phyloP scores from a whole-genome alignment of 768 basidiomycete species.

The Rhodotorula taiwanensis region DNA sequence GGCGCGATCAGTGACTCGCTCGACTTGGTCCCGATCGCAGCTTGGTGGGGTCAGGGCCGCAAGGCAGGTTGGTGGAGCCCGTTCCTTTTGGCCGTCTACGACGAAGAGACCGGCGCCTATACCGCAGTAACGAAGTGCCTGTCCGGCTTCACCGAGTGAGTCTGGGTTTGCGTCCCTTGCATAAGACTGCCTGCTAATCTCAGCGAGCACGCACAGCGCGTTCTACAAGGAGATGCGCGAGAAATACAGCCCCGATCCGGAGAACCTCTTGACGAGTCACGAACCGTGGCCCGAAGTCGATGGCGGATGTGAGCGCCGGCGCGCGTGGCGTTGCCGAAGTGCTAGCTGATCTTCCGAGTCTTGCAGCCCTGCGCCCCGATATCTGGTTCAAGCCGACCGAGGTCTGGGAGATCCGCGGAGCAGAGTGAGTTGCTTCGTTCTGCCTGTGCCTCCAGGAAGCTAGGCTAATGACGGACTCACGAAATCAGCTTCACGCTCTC shows the following conservation, averaged over 20 bases:
- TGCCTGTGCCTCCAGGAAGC: too few species aligned
- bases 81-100: constrained; percentile 58
- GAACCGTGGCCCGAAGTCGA: constrained; percentile 16
- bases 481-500: constrained; percentile 43
- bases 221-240: constrained; percentile 55
- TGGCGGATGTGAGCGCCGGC: constrained; percentile 17
- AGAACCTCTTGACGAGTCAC: constrained; percentile 48
- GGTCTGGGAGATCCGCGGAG: constrained; percentile 68
- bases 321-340: too few species aligned
- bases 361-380: constrained; percentile 44
- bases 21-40: constrained; percentile 49
- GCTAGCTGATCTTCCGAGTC: constrained; percentile 28
- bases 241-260: constrained; percentile 61
- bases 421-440: constrained; percentile 43
- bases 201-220: neutral
- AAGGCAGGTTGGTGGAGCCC: constrained; percentile 92
- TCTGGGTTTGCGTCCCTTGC: neutral
- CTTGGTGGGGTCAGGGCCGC: constrained; percentile 50
- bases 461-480: neutral
- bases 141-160: constrained; percentile 69
- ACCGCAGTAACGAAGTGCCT: constrained; percentile 79
- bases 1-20: constrained; percentile 38
- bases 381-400: constrained; percentile 48
- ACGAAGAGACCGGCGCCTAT: constrained; percentile 25
- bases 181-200: neutral